Conservation (phyloP, 768 basidiomycete genomes). For the Lactarius hengduanensis region DNA sequence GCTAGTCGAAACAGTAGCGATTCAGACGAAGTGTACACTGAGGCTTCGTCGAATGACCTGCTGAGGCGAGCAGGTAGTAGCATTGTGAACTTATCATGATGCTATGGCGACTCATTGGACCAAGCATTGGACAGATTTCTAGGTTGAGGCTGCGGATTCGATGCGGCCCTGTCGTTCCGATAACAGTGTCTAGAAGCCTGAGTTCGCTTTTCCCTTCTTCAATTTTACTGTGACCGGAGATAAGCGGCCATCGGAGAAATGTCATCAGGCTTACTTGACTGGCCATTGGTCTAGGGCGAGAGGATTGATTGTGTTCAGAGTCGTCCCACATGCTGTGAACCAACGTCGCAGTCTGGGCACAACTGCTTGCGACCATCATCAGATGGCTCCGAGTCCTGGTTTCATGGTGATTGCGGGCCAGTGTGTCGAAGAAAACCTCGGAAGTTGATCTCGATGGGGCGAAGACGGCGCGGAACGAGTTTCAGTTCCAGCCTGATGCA, state of each 20-base stretch:
- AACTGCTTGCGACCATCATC: neutral
- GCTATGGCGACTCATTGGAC: neutral
- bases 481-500: neutral
- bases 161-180: no score
- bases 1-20: no score
- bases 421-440: neutral
- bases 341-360: neutral
- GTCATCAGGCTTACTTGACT: neutral
- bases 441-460: neutral
- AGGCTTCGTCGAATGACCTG: neutral
- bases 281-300: neutral
- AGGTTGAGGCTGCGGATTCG: neutral
- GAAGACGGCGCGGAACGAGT: neutral
- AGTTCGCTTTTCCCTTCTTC: neutral
- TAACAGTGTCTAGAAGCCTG: neutral
- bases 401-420: neutral
- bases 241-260: neutral
- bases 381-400: neutral
- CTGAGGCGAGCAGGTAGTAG: neutral
- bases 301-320: neutral
- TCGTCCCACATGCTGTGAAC: neutral
- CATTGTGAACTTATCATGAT: neutral
- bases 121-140: neutral
- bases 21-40: neutral
- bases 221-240: neutral